These are phyloP conservation scores for Hamigera avellanea DNA, from an alignment of 495 filamentous ascomycete species.

Conservation along the genomic window DNA sequence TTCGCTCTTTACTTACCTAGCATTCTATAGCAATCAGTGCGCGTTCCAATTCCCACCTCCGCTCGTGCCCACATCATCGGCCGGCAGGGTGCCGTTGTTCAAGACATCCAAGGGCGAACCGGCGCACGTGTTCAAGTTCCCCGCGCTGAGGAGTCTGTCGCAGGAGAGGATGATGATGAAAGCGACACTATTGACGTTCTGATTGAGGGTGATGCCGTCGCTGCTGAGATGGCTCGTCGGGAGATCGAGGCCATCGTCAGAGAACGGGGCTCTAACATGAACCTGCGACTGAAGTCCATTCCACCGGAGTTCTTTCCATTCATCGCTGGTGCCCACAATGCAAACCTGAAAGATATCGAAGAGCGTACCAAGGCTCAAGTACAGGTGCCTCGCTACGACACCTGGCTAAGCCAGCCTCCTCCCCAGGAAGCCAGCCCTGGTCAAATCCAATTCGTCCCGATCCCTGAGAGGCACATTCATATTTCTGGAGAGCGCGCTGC, in stretches of 20 bases:
- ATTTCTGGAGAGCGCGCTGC: conserved; percentile 78
- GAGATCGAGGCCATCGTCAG: conserved; percentile 75
- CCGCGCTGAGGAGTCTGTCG: conserved; percentile 49
- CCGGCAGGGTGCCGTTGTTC: conserved; percentile 77
- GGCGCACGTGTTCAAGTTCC: conserved; percentile 84
- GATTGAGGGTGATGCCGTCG: conserved; percentile 82
- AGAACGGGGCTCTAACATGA: conserved; percentile 74
- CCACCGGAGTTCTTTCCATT: conserved; percentile 94
- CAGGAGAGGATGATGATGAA: conserved; percentile 52
- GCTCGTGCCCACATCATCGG: conserved; percentile 83
- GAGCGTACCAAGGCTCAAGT: conserved; percentile 59
- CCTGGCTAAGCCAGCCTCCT: conserved; percentile 56
- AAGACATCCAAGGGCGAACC: conserved; percentile 71
- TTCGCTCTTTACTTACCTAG: neutral
- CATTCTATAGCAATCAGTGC: conserved; percentile 50
- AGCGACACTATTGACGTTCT: conserved; percentile 69
- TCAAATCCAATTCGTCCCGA: conserved; percentile 56
- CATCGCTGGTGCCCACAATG: conserved; percentile 73
- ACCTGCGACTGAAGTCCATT: conserved; percentile 61
- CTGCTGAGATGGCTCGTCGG: conserved; percentile 67
- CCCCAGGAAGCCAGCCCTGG: conserved; percentile 53
- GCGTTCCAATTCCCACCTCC: conserved; percentile 69
- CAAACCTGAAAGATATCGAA: conserved; percentile 55
- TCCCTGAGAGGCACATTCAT: conserved; percentile 58
- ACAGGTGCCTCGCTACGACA: conserved; percentile 68